Percentiles rank a stretch among this genome's conserved stretches.
Evolutionary conservation across 2,329 filamentous ascomycete species (phyloP).

Genomic region (Myotisia sp.): DNA sequence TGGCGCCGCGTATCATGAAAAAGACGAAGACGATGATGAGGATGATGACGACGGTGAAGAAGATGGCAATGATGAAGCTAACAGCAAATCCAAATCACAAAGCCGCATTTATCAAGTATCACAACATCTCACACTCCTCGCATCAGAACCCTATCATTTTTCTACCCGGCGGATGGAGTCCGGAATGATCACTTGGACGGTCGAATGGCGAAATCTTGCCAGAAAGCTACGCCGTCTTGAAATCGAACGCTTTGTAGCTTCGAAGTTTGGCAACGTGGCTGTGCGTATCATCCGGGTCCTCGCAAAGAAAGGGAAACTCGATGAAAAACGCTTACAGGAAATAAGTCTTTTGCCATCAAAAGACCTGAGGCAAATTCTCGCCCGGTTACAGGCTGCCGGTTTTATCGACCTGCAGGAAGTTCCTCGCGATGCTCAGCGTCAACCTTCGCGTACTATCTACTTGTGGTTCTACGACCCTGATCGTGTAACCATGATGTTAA

Average conservation of each 20-base stretch:
- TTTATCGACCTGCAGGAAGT: slow-evolving; percentile 89
- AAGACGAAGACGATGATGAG: slow-evolving; percentile 32
- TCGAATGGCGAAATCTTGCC: slow-evolving; percentile 65
- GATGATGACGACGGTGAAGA: slow-evolving; percentile 24
- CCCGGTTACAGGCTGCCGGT: slow-evolving; percentile 71
- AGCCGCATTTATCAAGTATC: slow-evolving; percentile 24
- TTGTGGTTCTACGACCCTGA: slow-evolving; percentile 82
- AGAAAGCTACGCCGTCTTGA: slow-evolving; percentile 59
- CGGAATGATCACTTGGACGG: slow-evolving; percentile 60
- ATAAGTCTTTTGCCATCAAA: slow-evolving; percentile 71
- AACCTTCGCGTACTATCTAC: slow-evolving; percentile 72
- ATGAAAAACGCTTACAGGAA: slow-evolving; percentile 75
- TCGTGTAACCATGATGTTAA: slow-evolving; percentile 51
- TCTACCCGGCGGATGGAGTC: slow-evolving; percentile 23
- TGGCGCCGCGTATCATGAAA: slow-evolving; percentile 39
- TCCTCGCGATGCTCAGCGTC: slow-evolving; percentile 68
- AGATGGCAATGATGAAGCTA: slow-evolving; percentile 43
- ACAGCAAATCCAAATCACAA: slow-evolving; percentile 1
- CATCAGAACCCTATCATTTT: slow-evolving; percentile 27
- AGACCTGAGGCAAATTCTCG: slow-evolving; percentile 71
- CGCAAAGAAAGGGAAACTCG: slow-evolving; percentile 76
- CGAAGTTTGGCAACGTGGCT: slow-evolving; percentile 60
- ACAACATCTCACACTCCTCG: slow-evolving; percentile 37
- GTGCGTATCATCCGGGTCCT: slow-evolving; percentile 76
- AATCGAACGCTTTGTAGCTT: slow-evolving; percentile 66